Evolutionary conservation across 2,329 filamentous ascomycete genomes (phyloP).

Genomic region (Colletotrichum higginsianum): DNA sequence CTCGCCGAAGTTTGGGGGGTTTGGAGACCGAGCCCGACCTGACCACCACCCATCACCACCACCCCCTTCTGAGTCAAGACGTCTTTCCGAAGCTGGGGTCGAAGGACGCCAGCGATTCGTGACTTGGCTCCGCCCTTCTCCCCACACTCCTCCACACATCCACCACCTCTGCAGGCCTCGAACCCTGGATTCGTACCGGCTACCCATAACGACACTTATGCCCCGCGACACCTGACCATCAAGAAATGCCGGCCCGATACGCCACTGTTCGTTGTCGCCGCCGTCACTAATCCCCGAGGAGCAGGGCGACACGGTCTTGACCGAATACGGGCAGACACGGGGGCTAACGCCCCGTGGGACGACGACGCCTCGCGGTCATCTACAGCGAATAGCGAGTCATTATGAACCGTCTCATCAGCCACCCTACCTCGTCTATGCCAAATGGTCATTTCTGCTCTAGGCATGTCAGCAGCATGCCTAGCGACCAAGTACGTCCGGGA

Average conservation of each 20-base stretch:
- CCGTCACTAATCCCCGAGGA: neutral
- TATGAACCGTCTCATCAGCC: slow-evolving; percentile 7
- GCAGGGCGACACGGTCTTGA: slow-evolving; percentile 17
- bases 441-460: neutral
- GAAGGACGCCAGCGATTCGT: slow-evolving; percentile 14
- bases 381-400: slow-evolving; percentile 40
- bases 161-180: slow-evolving; percentile 34
- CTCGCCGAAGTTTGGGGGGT: slow-evolving; percentile 26
- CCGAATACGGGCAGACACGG: slow-evolving; percentile 26
- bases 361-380: slow-evolving; percentile 27
- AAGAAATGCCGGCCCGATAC: slow-evolving; percentile 41
- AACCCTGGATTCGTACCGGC: slow-evolving; percentile 33
- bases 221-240: slow-evolving; percentile 39
- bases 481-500: neutral
- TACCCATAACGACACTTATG: slow-evolving; percentile 23
- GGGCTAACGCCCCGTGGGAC: slow-evolving; percentile 25
- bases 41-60: neutral
- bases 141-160: slow-evolving; percentile 41
- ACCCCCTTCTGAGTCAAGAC: slow-evolving; percentile 35
- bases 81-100: slow-evolving; percentile 17
- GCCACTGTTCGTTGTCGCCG: slow-evolving; percentile 17
- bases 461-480: neutral
- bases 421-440: neutral
- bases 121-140: slow-evolving; percentile 34
- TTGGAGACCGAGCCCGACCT: slow-evolving; percentile 26